These are phyloP conservation scores for Magnaporthiopsis incrustans DNA, from an alignment of 2,329 filamentous ascomycete genomes.

Conservation along the genomic window DNA sequence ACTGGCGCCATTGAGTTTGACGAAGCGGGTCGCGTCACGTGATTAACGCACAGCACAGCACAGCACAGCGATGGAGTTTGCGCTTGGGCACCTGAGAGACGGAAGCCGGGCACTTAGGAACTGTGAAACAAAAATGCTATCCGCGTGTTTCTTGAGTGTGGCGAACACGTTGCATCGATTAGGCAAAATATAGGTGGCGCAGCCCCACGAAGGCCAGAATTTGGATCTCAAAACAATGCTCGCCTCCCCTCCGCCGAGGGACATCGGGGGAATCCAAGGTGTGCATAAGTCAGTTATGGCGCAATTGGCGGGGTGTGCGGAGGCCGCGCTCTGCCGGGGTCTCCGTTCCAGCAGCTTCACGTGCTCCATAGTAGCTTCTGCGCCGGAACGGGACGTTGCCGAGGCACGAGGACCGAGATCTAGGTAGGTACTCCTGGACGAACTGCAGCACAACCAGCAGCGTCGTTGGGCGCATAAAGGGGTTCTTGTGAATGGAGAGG, in stretches of 20 bases:
- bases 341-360: not conserved
- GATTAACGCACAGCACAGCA: no score
- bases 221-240: not conserved
- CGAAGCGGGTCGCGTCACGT: not conserved
- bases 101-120: no score
- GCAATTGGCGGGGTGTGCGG: not conserved
- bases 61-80: no score
- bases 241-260: not conserved
- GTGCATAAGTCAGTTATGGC: no score
- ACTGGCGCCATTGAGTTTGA: not conserved
- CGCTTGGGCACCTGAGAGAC: not conserved
- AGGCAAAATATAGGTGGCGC: not conserved
- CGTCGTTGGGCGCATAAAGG: no score
- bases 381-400: conserved; percentile 7
- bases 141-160: not conserved
- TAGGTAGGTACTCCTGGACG: not conserved
- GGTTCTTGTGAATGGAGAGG: no score
- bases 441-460: no score
- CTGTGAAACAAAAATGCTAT: not conserved
- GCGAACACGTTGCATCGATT: not conserved
- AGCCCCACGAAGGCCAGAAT: not conserved
- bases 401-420: not conserved
- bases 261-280: not conserved
- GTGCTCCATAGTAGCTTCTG: not conserved
- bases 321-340: not conserved